Evolutionary conservation across 2,329 filamentous ascomycete species (phyloP).

Genomic region (Colletotrichum melonis): DNA sequence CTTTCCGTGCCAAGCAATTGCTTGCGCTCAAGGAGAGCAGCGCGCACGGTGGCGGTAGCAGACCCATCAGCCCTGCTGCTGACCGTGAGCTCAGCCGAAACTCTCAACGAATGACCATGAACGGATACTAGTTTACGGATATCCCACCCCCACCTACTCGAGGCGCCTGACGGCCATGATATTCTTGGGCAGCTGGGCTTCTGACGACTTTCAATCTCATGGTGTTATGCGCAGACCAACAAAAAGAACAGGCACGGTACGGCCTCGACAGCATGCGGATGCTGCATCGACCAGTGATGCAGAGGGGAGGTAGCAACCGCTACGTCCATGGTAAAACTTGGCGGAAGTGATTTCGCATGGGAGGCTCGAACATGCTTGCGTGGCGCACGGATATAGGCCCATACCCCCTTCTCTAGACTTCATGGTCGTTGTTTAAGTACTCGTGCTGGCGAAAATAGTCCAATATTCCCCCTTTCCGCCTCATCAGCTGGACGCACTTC

Average conservation of each 20-base stretch:
- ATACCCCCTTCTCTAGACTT: constrained; percentile 20
- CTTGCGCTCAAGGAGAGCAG: constrained; percentile 98
- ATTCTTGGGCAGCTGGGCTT: constrained; percentile 27
- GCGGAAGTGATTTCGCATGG: constrained; percentile 15
- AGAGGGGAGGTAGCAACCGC: constrained; percentile 2
- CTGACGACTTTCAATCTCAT: constrained; percentile 36
- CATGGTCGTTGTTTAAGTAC: constrained; percentile 32
- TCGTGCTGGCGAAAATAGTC: constrained; percentile 32
- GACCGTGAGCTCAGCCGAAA: constrained; percentile 96
- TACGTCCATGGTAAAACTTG: constrained; percentile 12
- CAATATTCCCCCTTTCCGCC: constrained; percentile 43
- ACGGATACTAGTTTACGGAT: constrained; percentile 80
- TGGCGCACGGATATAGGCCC: constrained; percentile 29
- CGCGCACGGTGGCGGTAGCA: constrained; percentile 82
- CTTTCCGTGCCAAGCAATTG: constrained; percentile 99
- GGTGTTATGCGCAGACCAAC: constrained; percentile 35
- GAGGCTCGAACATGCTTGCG: constrained; percentile 19
- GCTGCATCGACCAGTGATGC: constrained; percentile 24
- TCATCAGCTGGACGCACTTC: constrained; percentile 54
- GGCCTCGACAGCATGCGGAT: constrained; percentile 21
- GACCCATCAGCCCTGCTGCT: constrained; percentile 94
- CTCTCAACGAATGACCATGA: constrained; percentile 98
- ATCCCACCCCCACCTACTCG: constrained; percentile 20
- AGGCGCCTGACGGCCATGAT: constrained; percentile 33
- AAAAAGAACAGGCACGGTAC: constrained; percentile 29